These are phyloP conservation scores for Paraglomus brasilianum DNA, from an alignment of 192 early-diverging fungal species.

Conservation along the genomic window DNA sequence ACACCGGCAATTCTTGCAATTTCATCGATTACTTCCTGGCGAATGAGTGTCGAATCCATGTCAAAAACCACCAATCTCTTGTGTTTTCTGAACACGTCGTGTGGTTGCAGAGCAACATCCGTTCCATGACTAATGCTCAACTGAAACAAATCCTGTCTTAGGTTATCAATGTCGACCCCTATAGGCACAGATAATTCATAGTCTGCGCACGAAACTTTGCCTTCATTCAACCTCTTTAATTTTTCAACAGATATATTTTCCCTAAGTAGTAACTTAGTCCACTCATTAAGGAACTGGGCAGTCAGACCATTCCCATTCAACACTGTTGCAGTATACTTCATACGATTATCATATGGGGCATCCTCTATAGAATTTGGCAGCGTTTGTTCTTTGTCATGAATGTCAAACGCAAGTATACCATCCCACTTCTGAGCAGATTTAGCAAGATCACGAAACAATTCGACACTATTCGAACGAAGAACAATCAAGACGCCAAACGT, in stretches of 20 bases:
- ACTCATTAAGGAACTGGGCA: conserved; percentile 74
- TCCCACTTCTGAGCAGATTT: conserved; percentile 82
- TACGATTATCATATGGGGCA: conserved; percentile 81
- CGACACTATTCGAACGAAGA: conserved; percentile 69
- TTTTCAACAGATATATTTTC: conserved; percentile 85
- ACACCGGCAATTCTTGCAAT: conserved; percentile 91
- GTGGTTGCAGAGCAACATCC: conserved; percentile 85
- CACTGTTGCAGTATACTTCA: conserved; percentile 85
- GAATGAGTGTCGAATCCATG: conserved; percentile 98
- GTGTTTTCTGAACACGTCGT: conserved; percentile 83
- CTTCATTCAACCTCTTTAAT: conserved; percentile 77
- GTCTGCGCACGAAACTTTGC: conserved; percentile 73
- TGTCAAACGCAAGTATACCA: conserved; percentile 79
- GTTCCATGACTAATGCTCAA: conserved; percentile 68
- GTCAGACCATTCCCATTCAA: conserved; percentile 81
- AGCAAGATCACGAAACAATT: conserved; percentile 75
- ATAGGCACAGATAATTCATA: conserved; percentile 80
- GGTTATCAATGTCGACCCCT: conserved; percentile 58
- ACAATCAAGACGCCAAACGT: conserved; percentile 87
- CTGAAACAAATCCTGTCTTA: conserved; percentile 71
- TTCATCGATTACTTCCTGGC: conserved; percentile 99
- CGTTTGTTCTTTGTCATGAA: conserved; percentile 54
- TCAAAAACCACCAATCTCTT: conserved; percentile 98
- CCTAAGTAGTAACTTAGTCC: conserved; percentile 73
- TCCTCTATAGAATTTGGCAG: conserved; percentile 65